Evolutionary conservation across 1,139 yeast species (phyloP), one percentile per base, ranked within the genome.

Genomic region (Pichia cactophila): DNA sequence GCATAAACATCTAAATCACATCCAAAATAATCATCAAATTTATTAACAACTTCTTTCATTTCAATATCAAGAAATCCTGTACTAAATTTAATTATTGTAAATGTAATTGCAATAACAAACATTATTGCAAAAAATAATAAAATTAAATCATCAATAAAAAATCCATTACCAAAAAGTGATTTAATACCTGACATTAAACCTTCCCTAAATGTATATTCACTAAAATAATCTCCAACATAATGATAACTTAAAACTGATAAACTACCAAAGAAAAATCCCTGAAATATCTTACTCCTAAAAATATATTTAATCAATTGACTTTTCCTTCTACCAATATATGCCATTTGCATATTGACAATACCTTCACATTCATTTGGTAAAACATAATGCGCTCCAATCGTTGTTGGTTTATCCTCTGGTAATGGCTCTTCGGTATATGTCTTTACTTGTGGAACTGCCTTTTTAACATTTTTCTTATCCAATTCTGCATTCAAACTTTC

Each of bases 311-410:
- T 80, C 47, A 81, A 72, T 37, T 66, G 56, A 2, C 81, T 69
- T 61, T 81, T 86, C 45, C 74, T 68, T 61, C 77, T 83, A 50
- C 82, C 71, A 52, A 78, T 72, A 60, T 75, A 78, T 63, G 84
- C 92, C 47, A 85, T 79, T 36, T 82, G 80, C 50, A 84, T 67
- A 49, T 77, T 79, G 49, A 82, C 63, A 1, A 83, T 77, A 8
- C 85, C 86, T 48, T 78, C 77, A 2, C 83, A 70, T 44, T 72
- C 70, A 36, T 75, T 78, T 1, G 90, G 89, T 3, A 68, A 69
- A 50, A 85, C 68, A 4, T 64, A 60, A 0, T 75, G 57, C 26
- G 72, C 61, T 49, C 64, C 68, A 42, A 84, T 74, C 1, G 75
- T 75, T 10, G 86, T 70, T 20, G 78, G 74, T 2, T 72, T 72